Conservation (phyloP, 75 land plant genomes). For the Picea sitchensis region DNA sequence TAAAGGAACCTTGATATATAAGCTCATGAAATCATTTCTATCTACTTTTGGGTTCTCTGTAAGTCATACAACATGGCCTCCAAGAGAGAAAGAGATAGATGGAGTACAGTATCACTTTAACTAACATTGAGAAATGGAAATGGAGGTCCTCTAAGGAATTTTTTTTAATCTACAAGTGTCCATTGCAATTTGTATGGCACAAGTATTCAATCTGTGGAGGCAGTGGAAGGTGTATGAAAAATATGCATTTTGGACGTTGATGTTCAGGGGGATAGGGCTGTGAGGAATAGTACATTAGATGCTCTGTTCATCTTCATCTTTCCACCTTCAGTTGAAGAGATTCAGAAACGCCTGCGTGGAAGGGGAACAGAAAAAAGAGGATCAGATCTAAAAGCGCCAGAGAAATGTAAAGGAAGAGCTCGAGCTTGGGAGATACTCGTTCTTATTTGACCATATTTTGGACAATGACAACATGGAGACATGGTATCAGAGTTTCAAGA, state of each 20-base stretch:
- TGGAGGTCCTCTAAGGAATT: slow-evolving; percentile 71
- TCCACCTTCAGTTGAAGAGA: too few relatives aligned
- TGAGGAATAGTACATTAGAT: too few relatives aligned
- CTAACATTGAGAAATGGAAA: slow-evolving; percentile 61
- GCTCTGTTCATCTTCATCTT: too few relatives aligned
- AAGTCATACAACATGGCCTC: slow-evolving; percentile 85
- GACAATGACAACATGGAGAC: slow-evolving; percentile 63
- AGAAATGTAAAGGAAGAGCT: slow-evolving; percentile 77
- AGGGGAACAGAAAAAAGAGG: slow-evolving; percentile 53
- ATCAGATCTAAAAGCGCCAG: slow-evolving; percentile 79
- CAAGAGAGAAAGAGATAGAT: slow-evolving; percentile 64
- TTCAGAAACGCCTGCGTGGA: too few relatives aligned
- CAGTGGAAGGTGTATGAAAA: slow-evolving; percentile 83
- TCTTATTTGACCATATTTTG: slow-evolving; percentile 70
- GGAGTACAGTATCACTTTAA: slow-evolving; percentile 93
- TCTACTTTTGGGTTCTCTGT: slow-evolving; percentile 91
- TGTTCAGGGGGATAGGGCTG: too few relatives aligned
- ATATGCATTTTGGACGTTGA: slow-evolving; percentile 15
- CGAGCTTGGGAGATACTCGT: slow-evolving; percentile 49
- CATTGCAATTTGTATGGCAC: slow-evolving; percentile 98
- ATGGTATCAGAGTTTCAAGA: slow-evolving; percentile 73
- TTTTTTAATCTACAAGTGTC: slow-evolving; percentile 81
- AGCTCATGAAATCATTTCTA: slow-evolving; percentile 86
- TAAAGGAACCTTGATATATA: not conserved
- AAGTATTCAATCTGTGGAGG: slow-evolving; percentile 85